Evolutionary conservation across 306 rosid species (phyloP), one percentile per base, ranked within the genome.

Genomic region (Heteromeles arbutifolia): DNA sequence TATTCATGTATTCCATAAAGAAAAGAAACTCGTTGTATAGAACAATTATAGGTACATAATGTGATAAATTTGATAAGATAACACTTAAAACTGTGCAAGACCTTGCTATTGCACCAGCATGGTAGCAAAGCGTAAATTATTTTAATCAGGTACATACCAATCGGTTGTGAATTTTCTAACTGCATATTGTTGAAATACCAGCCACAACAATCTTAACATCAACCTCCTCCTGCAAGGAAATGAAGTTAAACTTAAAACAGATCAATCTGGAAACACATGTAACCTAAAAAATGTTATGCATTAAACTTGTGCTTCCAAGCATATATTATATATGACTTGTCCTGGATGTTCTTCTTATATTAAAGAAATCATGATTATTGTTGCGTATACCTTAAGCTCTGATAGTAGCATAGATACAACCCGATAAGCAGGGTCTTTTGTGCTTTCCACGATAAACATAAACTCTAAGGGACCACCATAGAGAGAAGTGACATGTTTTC

Each of bases 401-500:
- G 91, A 82, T 78, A 89, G 17, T 76, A 96, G 73, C 80, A 80
- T 79, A 63, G 88, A 84, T 67, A 83, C 90, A 65, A 86, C 82
- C 70, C 19, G 77, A 83, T 90, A 96, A 56, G 99, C 99, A 76
- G 91, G 96, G 82, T 96, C 99, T 62, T 92, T 93, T 10, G 76
- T 82, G 81, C 97, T 92, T 87, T 96, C 97, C 82, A 96, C 87
- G 57, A 92, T 82, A 67, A 92, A 92, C 73, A 90, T 87, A 75
- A 90, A 96, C 79, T 96, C 99, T 81, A 88, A 50, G 78, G 93
- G 97, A 74, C 98, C 99, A 29, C 99, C 99, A 76, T 96, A 92
- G 26, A 96, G 96, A 58, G 99, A 96, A 29, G 99, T 92, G 65
- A 96, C 78, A 97, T 96, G 90, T 73, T 79, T 72, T 57, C 78